These are phyloP conservation scores for Phalaenopsis equestris DNA, from an alignment of 106 monocot genomes.

Conservation along the genomic window DNA sequence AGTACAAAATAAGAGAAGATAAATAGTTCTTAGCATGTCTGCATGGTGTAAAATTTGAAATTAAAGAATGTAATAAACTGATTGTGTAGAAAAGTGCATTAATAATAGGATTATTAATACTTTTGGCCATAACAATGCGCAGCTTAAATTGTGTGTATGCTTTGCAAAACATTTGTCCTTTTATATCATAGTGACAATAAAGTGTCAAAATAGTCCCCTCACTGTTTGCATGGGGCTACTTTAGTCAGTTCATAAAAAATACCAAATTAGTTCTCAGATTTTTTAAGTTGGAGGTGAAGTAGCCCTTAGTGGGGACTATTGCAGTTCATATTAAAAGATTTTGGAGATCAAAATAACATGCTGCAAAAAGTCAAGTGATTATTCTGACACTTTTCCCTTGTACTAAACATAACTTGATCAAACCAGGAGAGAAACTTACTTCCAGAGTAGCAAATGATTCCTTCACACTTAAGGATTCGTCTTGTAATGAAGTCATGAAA, in stretches of 20 bases:
- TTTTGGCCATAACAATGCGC: neutral
- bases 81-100: neutral
- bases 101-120: neutral
- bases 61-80: neutral
- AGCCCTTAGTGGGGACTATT: too few relatives aligned
- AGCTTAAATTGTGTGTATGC: neutral
- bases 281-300: too few relatives aligned
- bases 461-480: conserved; percentile 31
- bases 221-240: too few relatives aligned
- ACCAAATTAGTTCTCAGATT: too few relatives aligned
- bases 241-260: too few relatives aligned
- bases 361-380: too few relatives aligned
- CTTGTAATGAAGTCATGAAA: conserved; percentile 41
- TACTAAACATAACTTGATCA: neutral
- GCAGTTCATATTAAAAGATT: too few relatives aligned
- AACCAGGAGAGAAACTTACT: conserved; percentile 20
- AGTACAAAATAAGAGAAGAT: neutral
- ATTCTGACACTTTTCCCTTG: too few relatives aligned
- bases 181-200: neutral
- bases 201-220: too few relatives aligned
- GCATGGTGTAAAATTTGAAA: neutral
- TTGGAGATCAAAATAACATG: too few relatives aligned
- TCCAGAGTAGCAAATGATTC: conserved; percentile 45
- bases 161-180: neutral
- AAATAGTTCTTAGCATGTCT: neutral